These are phyloP conservation scores for Royoungia palumana DNA, from an alignment of 768 basidiomycete species.

Conservation along the genomic window DNA sequence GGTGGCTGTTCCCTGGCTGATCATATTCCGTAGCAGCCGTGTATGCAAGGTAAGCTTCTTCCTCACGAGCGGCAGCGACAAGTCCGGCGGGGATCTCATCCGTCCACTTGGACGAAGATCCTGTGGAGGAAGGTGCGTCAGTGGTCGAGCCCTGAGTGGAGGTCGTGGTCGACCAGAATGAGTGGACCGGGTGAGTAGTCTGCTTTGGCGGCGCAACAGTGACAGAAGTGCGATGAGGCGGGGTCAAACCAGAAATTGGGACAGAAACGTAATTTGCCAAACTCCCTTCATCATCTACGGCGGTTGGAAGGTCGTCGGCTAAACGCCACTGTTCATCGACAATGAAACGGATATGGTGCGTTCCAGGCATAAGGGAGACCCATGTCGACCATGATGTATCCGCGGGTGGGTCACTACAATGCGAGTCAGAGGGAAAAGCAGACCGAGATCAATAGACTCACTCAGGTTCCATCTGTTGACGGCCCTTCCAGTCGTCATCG, in stretches of 20 bases:
- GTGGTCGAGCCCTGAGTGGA: conserved; percentile 32
- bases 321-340: conserved; percentile 88
- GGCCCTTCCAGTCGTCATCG: conserved; percentile 73
- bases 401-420: conserved; percentile 28
- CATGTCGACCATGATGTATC: conserved; percentile 36
- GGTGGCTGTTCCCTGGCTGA: conserved; percentile 36
- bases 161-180: conserved; percentile 43
- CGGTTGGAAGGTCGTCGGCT: conserved; percentile 75
- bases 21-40: conserved; percentile 33
- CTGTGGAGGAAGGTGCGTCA: conserved; percentile 31
- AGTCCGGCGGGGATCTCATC: conserved; percentile 74
- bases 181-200: conserved; percentile 30
- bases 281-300: conserved; percentile 91
- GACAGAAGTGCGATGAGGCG: conserved; percentile 31
- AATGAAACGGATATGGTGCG: conserved; percentile 92
- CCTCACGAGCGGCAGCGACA: conserved; percentile 74
- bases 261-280: conserved; percentile 88
- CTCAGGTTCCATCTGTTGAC: conserved; percentile 63
- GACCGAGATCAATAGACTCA: conserved; percentile 33
- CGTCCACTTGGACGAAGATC: conserved; percentile 58
- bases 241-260: conserved; percentile 32
- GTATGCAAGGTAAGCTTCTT: conserved; percentile 67
- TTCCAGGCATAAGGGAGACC: conserved; percentile 74
- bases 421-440: conserved; percentile 15
- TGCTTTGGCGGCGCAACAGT: conserved; percentile 33